Evolutionary conservation across 495 filamentous ascomycete species (phyloP), one percentile per base, ranked within the genome.

Genomic region (Aspergillus ellipticus): DNA sequence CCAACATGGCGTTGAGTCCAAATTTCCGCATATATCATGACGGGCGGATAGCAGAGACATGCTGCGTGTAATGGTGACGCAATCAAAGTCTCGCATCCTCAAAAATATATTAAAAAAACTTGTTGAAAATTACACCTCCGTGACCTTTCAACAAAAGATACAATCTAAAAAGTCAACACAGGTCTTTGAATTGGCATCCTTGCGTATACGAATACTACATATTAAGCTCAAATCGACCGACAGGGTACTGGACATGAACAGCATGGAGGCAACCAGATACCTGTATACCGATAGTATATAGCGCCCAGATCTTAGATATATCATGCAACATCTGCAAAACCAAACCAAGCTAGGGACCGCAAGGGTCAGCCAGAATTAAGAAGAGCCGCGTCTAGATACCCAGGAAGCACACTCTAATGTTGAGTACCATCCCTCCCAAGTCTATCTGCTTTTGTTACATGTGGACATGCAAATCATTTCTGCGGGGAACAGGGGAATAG

Each of bases 361-460:
- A 47, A 13, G 24, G 20, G 4, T 24, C 24, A 5, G 43, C 10
- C 11, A 15, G 22, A 15, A 39, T 5, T 29, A 15, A 31, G 20
- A 16, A 48, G 2, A 7, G 26, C 31, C 46, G 43, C 39, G 28
- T 49, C 56, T 42, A 54, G 51, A 41, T 43, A 53, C 24, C 52
- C 43, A 51, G 50, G 45, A 37, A 33, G 31, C 31, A 17, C 42
- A 17, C 42, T 22, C 53, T 45, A 58, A 28, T 7, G 16, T 16
- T 16, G 26, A 61, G 46, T 31, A 54, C 53, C 55, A 48, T 56
- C 56, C n/a, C n/a, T 58, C 57, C 60, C 60, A 59, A 60, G 61
- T 74, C 65, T 72, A 72, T 71, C 56, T 58, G 47, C 57, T 72
- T 64, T 69, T 74, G 66, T 58, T 71, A 72, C 66, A 70, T 66